Base-by-base conservation (phyloP, 257 asterid species). In the Orobanche coerulescens region DNA sequence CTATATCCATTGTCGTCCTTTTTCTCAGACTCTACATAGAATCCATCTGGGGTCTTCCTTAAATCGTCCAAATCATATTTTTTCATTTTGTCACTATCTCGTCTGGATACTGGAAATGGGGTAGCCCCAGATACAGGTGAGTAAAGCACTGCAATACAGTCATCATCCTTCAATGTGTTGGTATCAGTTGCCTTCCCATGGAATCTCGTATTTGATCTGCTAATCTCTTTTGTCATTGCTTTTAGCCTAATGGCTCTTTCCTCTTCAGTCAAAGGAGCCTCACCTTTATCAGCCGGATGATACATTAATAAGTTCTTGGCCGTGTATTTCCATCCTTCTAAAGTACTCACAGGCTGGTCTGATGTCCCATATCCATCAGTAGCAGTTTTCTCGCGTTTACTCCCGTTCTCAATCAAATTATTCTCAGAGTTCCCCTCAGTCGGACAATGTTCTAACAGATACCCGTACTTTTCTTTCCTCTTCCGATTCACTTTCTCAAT, bases 281-380 rank as follows among this genome's bases (percentile, higher is more conserved):
- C 97, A 13, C 95, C 98, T 62, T 79, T 74, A 71, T 92, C 97
- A 15, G 98, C 82, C 0, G 98, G 97, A 73, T 92, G 93, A 77
- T 92, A 92, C 98, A 92, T 92, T 51, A 92, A 73, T 52, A 86
- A 62, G 66, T 92, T 92, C 76, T 86, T 92, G 4, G 95, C 79
- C 0, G 84, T 81, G 65, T 86, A 88, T 37, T 92, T 86, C 97
- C 98, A 92, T 33, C 95, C 93, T 23, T 84, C 91, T 71, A 92
- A 77, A 0, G 94, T 84, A 54, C 68, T 60, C 61, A 80, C 80
- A 0, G 97, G 97, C 82, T 86, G 98, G 71, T 82, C 87, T 1
- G 95, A 86, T 11, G 98, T 86, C 40, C 98, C 98, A 59, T 78
- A 92, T 13, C 95, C 97, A 73, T 92, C 97, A 0, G 98, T 92